Percentiles rank a stretch among this genome's conserved stretches.
Evolutionary conservation across 148 eudicot species (phyloP).

Genomic region (Arctostaphylos glauca): DNA sequence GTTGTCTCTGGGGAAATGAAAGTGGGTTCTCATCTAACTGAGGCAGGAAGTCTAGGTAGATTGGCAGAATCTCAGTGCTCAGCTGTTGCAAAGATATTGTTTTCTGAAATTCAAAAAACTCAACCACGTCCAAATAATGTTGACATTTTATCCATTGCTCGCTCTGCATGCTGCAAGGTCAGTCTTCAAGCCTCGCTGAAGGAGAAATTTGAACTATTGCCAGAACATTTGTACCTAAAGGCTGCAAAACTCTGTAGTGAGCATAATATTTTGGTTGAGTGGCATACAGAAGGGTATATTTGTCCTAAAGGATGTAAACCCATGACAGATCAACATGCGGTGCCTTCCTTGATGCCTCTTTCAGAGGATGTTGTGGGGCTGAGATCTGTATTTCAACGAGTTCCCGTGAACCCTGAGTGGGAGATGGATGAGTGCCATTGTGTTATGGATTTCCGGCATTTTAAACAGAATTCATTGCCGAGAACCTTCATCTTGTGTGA

Average conservation of each 20-base stretch:
- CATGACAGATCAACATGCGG: constrained; percentile 25
- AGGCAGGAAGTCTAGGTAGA: constrained; percentile 56
- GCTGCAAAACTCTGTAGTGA: constrained; percentile 96
- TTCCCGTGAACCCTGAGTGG: constrained; percentile 43
- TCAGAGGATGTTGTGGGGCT: constrained; percentile 24
- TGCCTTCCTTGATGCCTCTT: constrained; percentile 32
- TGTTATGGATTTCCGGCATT: constrained; percentile 60
- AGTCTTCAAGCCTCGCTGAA: constrained; percentile 61
- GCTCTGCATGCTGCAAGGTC: constrained; percentile 72
- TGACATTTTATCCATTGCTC: constrained; percentile 71
- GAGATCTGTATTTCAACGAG: constrained; percentile 23
- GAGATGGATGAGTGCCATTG: constrained; percentile 91
- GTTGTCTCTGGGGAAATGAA: constrained; percentile 36
- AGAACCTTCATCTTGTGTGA: constrained; percentile 70
- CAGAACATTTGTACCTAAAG: constrained; percentile 76
- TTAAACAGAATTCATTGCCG: constrained; percentile 45
- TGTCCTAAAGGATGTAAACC: constrained; percentile 75
- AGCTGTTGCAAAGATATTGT: constrained; percentile 62
- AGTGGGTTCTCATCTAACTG: constrained; percentile 41
- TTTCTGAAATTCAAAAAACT: constrained; percentile 70
- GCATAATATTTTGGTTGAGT: constrained; percentile 54
- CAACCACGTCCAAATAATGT: constrained; percentile 70
- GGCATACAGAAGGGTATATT: constrained; percentile 79
- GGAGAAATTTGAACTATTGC: constrained; percentile 74
- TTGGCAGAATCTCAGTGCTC: constrained; percentile 76